These are phyloP conservation scores for Nicotiana sylvestris DNA, from an alignment of 257 asterid genomes.

Conservation along the genomic window DNA sequence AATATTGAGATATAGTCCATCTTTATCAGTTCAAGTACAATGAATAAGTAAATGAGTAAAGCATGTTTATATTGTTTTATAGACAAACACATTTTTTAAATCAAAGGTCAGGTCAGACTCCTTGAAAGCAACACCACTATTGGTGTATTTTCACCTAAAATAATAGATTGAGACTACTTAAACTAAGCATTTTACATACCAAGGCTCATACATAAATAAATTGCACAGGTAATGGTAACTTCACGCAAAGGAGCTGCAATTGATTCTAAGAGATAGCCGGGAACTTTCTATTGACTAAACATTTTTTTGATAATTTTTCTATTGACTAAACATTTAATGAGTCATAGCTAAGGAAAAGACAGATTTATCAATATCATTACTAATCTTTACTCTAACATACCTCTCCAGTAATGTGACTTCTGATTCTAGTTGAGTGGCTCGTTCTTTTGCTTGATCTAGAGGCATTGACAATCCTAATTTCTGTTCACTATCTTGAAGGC, in stretches of 20 bases:
- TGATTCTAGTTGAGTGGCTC: conserved; percentile 71
- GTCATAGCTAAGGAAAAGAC: background rate
- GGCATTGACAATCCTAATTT: conserved; percentile 91
- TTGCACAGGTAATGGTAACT: background rate
- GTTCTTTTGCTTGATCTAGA: conserved; percentile 62
- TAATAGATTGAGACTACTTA: background rate
- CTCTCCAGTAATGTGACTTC: conserved; percentile 79
- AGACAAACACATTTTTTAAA: background rate
- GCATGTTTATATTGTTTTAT: background rate
- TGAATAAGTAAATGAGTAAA: background rate
- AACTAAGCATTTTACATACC: background rate
- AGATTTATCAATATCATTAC: background rate
- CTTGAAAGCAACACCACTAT: background rate
- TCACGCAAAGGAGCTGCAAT: background rate
- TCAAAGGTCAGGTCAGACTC: background rate
- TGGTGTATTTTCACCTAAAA: background rate
- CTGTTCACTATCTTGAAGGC: conserved; percentile 86
- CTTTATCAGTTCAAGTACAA: background rate
- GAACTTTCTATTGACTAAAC: background rate
- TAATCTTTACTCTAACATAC: conserved; percentile 28
- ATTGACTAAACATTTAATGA: background rate
- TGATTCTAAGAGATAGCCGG: background rate
- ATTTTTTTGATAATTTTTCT: background rate
- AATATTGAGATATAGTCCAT: background rate
- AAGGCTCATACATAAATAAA: background rate